Base-by-base conservation (phyloP, 441 rosid species). In the Flueggea neowawraea region DNA sequence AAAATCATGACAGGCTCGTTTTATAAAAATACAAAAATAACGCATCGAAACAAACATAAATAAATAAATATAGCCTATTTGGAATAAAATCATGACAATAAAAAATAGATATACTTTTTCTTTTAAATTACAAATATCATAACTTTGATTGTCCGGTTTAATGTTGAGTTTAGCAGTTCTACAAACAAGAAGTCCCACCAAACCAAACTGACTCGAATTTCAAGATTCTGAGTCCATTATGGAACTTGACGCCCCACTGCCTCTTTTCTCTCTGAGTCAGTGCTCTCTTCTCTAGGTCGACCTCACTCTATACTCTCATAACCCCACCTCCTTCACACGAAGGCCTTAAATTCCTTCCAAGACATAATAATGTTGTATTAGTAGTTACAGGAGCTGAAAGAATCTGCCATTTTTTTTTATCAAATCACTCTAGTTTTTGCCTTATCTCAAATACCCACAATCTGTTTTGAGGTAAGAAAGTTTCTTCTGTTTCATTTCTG, bases 361-460 rank as follows among this genome's bases (percentile, higher is more conserved):
- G 9, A 36, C 41, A 36, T 36, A 5, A 36, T 36, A 36, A 36
- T 36, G 41, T 36, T 36, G 7, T 36, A 36, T 2, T 36, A 5
- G 4, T 8, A 36, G 41, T 36, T 1, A 36, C 41, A 5, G 7
- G 4, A 36, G 41, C 41, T 36, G 41, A 36, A 36, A 65, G 70
- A 73, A 57, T 58, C 67, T 59, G 48, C 12, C 33, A 12, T n/a
- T 16, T 32, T 22, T 16, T 31, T 43, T 31, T 0, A 13, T 36
- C 52, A 43, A 41, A 13, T 52, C 62, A 14, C 53, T 7, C 39
- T 2, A 56, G 31, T 57, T 36, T 22, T 48, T 32, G 16, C 32
- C 28, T 67, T 62, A 48, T 47, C 7, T 52, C 54, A 13, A 50
- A 15, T 17, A 55, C 71, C 73, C 71, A 67, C 61, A 52, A 58